A percentile compares a stretch with the other conserved stretches of the same genome.
Conservation (phyloP, 345 rosid genomes). For the Clausena lansium region DNA sequence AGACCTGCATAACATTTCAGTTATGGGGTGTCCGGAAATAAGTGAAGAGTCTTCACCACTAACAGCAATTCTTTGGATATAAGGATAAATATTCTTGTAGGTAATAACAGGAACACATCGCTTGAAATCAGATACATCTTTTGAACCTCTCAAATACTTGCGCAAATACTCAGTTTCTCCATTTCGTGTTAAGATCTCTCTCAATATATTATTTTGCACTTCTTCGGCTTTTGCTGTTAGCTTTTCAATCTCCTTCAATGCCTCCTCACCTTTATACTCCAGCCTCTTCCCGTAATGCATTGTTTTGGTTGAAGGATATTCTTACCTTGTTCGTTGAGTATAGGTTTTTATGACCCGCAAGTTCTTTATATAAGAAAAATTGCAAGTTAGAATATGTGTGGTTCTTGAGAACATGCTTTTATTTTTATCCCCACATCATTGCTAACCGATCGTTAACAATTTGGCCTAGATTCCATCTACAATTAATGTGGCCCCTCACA, state of each 20-base stretch:
- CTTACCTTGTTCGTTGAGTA: too few species aligned
- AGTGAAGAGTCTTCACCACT: constrained; percentile 56
- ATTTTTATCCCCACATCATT: constrained; percentile 11
- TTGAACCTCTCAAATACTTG: constrained; percentile 42
- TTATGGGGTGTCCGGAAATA: constrained; percentile 49
- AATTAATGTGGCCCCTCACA: constrained; percentile 28
- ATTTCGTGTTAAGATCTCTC: constrained; percentile 43
- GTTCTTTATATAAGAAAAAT: too few species aligned
- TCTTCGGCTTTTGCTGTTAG: constrained; percentile 46
- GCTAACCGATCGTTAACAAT: constrained; percentile 18
- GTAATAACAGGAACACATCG: constrained; percentile 45
- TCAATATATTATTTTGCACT: constrained; percentile 47
- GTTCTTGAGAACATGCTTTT: constrained; percentile 1
- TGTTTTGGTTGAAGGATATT: neutral
- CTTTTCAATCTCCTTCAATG: constrained; percentile 53
- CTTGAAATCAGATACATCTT: constrained; percentile 40
- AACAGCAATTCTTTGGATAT: constrained; percentile 55
- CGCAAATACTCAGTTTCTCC: constrained; percentile 52
- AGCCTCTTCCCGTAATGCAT: constrained; percentile 54
- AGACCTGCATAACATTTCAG: constrained; percentile 71
- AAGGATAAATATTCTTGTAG: constrained; percentile 53
- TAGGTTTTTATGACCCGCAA: too few species aligned
- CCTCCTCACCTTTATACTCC: constrained; percentile 58
- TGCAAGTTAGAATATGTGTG: neutral
- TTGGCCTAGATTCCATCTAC: constrained; percentile 26